Conservation (phyloP, 2,329 filamentous ascomycete genomes). For the Orbilia ellipsospora region DNA sequence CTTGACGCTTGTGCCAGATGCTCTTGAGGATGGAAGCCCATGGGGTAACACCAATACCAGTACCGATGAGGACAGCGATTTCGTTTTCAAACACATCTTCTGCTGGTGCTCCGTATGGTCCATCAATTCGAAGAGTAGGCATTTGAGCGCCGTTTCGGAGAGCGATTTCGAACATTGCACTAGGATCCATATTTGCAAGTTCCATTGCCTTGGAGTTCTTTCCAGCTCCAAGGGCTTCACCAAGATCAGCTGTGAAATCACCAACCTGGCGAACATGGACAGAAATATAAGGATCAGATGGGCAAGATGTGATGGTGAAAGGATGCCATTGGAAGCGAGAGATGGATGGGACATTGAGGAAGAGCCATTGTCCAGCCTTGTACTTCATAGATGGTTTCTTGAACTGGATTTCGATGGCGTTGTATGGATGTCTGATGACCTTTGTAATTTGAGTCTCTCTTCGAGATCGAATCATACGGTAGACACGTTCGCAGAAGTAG, state of each 20-base stretch:
- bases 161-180: constrained; percentile 98
- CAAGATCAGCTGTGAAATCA: constrained; percentile 94
- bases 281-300: constrained; percentile 92
- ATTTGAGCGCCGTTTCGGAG: constrained; percentile 92
- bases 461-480: constrained; percentile 86
- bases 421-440: constrained; percentile 94
- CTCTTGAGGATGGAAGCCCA: constrained; percentile 93
- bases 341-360: constrained; percentile 90
- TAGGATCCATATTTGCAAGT: constrained; percentile 88
- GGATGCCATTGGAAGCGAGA: constrained; percentile 96
- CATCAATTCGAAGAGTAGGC: constrained; percentile 89
- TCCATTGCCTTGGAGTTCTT: constrained; percentile 81
- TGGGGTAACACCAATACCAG: constrained; percentile 86
- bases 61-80: constrained; percentile 85
- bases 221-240: constrained; percentile 92
- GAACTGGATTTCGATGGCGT: constrained; percentile 97
- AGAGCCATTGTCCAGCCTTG: constrained; percentile 98
- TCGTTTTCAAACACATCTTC: constrained; percentile 97
- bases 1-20: constrained; percentile 94
- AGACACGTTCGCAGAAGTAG: constrained; percentile 88
- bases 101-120: constrained; percentile 94
- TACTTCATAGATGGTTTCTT: constrained; percentile 96
- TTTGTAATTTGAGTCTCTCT: constrained; percentile 89
- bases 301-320: constrained; percentile 98
- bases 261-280: constrained; percentile 96